phyloP scores from a whole-genome alignment of 2,329 filamentous ascomycete species.

The Rhinocladiella mackenziei region DNA sequence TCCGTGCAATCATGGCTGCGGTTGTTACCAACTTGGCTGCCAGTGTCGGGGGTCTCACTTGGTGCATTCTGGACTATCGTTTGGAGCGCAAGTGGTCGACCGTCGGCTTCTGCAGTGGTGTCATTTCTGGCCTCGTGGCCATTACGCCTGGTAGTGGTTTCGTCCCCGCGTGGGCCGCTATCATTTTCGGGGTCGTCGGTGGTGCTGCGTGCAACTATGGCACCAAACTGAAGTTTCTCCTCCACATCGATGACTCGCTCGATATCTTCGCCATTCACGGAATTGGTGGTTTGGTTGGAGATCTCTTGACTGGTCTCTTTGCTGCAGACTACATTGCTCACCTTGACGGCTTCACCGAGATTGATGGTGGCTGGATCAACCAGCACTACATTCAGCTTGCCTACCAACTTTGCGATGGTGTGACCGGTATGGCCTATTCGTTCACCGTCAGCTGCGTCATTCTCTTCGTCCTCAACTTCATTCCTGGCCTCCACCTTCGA shows the following conservation, averaged over 20 bases:
- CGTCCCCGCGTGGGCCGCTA: constrained; percentile 65
- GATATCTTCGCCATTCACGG: constrained; percentile 60
- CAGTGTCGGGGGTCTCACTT: constrained; percentile 80
- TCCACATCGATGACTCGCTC: constrained; percentile 55
- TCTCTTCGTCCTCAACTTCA: constrained; percentile 55
- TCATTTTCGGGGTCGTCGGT: constrained; percentile 52
- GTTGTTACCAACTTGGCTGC: constrained; percentile 82
- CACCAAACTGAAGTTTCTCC: constrained; percentile 49
- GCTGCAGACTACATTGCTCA: constrained; percentile 49
- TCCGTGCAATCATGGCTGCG: constrained; percentile 81
- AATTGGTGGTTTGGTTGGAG: constrained; percentile 56
- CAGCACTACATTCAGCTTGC: constrained; percentile 54
- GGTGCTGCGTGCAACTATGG: constrained; percentile 46
- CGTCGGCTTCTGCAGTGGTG: constrained; percentile 87
- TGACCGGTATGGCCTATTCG: constrained; percentile 53
- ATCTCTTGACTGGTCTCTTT: constrained; percentile 56
- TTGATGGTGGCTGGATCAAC: constrained; percentile 51
- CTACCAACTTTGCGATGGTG: constrained; percentile 55
- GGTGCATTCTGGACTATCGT: constrained; percentile 82
- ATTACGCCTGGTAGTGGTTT: constrained; percentile 86
- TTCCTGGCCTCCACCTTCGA: constrained; percentile 55
- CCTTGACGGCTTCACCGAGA: constrained; percentile 57
- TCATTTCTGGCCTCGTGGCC: constrained; percentile 79
- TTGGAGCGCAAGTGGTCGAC: constrained; percentile 89
- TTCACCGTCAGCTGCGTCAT: constrained; percentile 52